These are phyloP conservation scores for Pyrenopolyporus hunteri DNA, from an alignment of 495 filamentous ascomycete genomes.

Conservation along the genomic window DNA sequence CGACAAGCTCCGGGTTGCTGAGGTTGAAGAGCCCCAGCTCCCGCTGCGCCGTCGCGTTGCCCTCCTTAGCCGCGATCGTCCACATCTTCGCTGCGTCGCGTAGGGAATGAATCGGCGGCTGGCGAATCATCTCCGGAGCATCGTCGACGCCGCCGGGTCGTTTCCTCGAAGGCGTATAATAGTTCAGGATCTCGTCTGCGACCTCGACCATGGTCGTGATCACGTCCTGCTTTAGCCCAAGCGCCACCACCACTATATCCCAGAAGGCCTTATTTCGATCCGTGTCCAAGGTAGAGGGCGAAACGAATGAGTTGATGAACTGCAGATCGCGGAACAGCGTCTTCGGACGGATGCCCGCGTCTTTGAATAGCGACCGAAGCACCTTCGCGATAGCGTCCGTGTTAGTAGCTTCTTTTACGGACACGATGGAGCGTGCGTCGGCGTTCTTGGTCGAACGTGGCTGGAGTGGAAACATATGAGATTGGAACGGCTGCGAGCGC, in stretches of 20 bases:
- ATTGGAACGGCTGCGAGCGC: conserved; percentile 62
- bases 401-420: conserved; percentile 53
- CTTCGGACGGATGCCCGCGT: conserved; percentile 78
- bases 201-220: conserved; percentile 89
- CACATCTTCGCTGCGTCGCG: conserved; percentile 90
- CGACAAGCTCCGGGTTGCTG: conserved; percentile 87
- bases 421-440: conserved; percentile 52
- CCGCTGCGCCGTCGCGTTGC: conserved; percentile 87
- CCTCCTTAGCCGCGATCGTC: conserved; percentile 94
- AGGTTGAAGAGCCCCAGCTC: conserved; percentile 95
- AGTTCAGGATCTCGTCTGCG: conserved; percentile 74
- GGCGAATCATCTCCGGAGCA: conserved; percentile 45
- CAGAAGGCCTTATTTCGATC: conserved; percentile 92
- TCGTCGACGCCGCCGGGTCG: conserved; percentile 35
- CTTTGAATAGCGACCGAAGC: conserved; percentile 78
- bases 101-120: conserved; percentile 64
- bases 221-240: conserved; percentile 87
- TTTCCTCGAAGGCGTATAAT: conserved; percentile 54
- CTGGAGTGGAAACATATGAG: conserved; percentile 42
- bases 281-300: conserved; percentile 78
- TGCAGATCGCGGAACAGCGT: conserved; percentile 95
- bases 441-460: conserved; percentile 40
- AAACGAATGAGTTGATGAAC: conserved; percentile 92
- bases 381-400: conserved; percentile 81
- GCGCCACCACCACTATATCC: conserved; percentile 86